A percentile compares a stretch with the other conserved stretches of the same genome.
Conservation (phyloP, 179 eudicot genomes). For the Nepenthes alata region DNA sequence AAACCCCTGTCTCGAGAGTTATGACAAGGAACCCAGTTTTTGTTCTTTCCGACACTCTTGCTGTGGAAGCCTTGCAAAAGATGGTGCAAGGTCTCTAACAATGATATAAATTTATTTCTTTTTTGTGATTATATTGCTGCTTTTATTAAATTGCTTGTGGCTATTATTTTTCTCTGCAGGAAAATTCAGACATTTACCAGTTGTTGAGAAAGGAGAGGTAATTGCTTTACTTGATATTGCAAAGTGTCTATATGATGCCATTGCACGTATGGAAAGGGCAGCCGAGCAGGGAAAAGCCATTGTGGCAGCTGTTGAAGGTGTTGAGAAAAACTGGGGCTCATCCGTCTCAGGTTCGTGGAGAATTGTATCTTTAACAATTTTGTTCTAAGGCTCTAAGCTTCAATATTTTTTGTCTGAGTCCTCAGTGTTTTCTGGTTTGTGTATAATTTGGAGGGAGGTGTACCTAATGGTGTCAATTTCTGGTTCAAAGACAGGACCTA, state of each 20-base stretch:
- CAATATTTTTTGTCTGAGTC: not conserved
- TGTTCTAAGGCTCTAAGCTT: too few species aligned
- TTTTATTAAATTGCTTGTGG: not conserved
- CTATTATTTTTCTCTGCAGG: conserved; percentile 29
- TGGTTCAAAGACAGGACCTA: conserved; percentile 44
- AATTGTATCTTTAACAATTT: not conserved
- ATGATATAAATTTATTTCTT: not conserved
- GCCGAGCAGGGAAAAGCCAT: conserved; percentile 97
- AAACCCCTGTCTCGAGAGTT: conserved; percentile 85
- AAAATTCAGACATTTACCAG: conserved; percentile 92
- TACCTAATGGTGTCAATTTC: not conserved
- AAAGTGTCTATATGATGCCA: conserved; percentile 93
- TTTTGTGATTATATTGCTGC: not conserved
- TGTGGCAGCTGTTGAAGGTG: conserved; percentile 96
- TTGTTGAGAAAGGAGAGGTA: conserved; percentile 89
- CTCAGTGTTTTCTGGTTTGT: not conserved
- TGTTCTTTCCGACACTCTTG: conserved; percentile 86
- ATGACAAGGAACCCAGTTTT: conserved; percentile 92
- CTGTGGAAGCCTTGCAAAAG: conserved; percentile 97
- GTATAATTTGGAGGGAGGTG: not conserved
- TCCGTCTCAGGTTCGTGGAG: conserved; percentile 58
- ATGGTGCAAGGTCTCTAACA: conserved; percentile 71
- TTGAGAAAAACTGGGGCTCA: conserved; percentile 92
- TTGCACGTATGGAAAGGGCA: conserved; percentile 95
- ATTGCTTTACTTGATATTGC: conserved; percentile 92